Evolutionary conservation across 805 yeast species (phyloP).

Genomic region (Wickerhamiella cacticola): DNA sequence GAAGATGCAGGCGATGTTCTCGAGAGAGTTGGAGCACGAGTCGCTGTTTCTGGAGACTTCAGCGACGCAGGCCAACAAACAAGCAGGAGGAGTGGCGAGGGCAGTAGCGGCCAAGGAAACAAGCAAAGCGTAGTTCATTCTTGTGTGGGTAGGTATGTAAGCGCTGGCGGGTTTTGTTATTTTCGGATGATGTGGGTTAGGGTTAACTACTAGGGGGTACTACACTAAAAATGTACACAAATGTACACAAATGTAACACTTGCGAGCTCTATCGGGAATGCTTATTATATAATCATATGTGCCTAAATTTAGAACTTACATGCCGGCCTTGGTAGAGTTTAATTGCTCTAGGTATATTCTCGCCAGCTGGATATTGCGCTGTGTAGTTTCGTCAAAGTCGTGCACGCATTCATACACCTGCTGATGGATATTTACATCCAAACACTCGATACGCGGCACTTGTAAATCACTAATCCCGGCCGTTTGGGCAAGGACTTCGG

Average conservation of each 20-base stretch:
- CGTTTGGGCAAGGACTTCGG: slow-evolving; percentile 2
- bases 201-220: background rate
- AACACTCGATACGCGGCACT: background rate
- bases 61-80: slow-evolving; percentile 79
- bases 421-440: background rate
- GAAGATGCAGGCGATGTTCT: slow-evolving; percentile 36
- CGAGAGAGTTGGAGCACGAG: slow-evolving; percentile 37
- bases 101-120: slow-evolving; percentile 34
- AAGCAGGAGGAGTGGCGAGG: slow-evolving; percentile 78
- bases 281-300: background rate
- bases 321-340: background rate
- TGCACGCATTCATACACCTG: slow-evolving; percentile 13
- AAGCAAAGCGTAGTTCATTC: slow-evolving; percentile 27
- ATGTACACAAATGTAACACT: too few relatives aligned
- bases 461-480: background rate
- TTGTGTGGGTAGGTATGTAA: background rate
- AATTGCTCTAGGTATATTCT: slow-evolving; percentile 13
- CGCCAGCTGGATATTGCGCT: slow-evolving; percentile 17
- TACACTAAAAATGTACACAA: too few relatives aligned
- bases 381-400: slow-evolving; percentile 20
- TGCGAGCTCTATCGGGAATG: too few relatives aligned
- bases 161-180: background rate
- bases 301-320: background rate
- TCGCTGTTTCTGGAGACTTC: slow-evolving; percentile 36
- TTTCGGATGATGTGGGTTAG: background rate